Percentiles rank a stretch among this genome's conserved stretches.
phyloP scores from a whole-genome alignment of 2,329 filamentous ascomycete species.

The Didymosphaeria variabile region DNA sequence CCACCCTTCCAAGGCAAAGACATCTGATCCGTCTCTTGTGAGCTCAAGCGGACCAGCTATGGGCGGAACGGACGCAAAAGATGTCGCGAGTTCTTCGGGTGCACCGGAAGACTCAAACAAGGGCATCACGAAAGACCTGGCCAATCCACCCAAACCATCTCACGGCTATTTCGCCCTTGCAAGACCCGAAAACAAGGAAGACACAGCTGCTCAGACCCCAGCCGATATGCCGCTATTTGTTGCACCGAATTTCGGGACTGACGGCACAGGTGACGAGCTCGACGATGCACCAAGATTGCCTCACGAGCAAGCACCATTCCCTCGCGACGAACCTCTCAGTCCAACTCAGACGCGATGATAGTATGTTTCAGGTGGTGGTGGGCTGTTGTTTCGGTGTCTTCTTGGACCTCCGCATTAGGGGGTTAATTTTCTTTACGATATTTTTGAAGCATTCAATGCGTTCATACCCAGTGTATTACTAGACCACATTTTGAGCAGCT shows the following conservation, averaged over 20 bases:
- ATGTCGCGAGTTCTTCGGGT: neutral
- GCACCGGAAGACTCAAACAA: neutral
- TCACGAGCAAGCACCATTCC: slow-evolving; percentile 7
- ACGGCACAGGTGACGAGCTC: slow-evolving; percentile 18
- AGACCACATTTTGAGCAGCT: neutral
- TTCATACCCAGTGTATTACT: slow-evolving; percentile 12
- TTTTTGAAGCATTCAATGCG: neutral
- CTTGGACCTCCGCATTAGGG: neutral
- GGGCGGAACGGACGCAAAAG: neutral
- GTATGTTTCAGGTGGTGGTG: neutral
- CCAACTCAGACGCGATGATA: slow-evolving; percentile 22
- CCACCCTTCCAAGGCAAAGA: neutral
- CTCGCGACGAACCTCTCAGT: slow-evolving; percentile 28
- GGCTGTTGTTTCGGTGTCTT: neutral
- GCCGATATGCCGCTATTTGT: slow-evolving; percentile 31
- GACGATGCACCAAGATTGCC: slow-evolving; percentile 6
- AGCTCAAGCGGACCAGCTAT: neutral
- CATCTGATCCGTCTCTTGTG: neutral
- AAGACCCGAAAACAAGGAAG: slow-evolving; percentile 11
- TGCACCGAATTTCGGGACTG: slow-evolving; percentile 34
- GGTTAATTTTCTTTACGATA: neutral
- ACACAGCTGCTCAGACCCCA: neutral
- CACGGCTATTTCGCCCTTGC: slow-evolving; percentile 1
- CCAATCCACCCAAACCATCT: neutral
- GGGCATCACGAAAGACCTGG: neutral